These are phyloP conservation scores for Xylaria sp. DNA, from an alignment of 2,329 filamentous ascomycete species.

Conservation along the genomic window DNA sequence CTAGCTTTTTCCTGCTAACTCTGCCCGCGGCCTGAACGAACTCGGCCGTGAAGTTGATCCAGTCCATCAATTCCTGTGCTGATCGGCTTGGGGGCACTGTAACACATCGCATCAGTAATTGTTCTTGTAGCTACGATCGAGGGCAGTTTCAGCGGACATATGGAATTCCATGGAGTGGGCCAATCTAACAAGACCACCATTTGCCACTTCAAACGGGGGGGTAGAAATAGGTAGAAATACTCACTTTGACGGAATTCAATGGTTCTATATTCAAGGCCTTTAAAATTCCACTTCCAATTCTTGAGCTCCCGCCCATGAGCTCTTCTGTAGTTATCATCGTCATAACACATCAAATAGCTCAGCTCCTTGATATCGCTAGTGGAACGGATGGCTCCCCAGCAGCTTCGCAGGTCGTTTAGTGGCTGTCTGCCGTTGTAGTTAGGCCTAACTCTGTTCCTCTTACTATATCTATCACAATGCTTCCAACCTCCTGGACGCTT, in stretches of 20 bases:
- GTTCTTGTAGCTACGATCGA: neutral
- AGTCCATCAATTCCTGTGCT: constrained; percentile 11
- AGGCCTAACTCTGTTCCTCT: constrained; percentile 23
- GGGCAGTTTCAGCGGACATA: too few species aligned
- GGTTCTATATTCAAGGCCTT: constrained; percentile 22
- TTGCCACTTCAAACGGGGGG: neutral
- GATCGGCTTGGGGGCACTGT: constrained; percentile 24
- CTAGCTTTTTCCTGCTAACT: neutral
- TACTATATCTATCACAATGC: constrained; percentile 10
- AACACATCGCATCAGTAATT: neutral
- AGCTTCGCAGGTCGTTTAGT: neutral
- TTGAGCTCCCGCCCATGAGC: neutral
- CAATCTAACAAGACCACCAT: too few species aligned
- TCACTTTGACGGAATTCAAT: constrained; percentile 37
- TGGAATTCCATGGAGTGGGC: neutral
- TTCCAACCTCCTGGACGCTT: constrained; percentile 27
- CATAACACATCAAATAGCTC: constrained; percentile 18
- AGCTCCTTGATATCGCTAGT: constrained; percentile 4
- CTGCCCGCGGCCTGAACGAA: constrained; percentile 12
- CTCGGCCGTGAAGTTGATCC: constrained; percentile 21
- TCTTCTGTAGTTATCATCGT: neutral
- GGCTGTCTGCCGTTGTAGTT: neutral
- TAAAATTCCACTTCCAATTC: constrained; percentile 33
- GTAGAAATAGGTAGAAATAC: neutral
- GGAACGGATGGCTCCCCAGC: constrained; percentile 19